Base-by-base conservation (phyloP, 2,329 filamentous ascomycete species). In the Stagonosporopsis tanaceti region DNA sequence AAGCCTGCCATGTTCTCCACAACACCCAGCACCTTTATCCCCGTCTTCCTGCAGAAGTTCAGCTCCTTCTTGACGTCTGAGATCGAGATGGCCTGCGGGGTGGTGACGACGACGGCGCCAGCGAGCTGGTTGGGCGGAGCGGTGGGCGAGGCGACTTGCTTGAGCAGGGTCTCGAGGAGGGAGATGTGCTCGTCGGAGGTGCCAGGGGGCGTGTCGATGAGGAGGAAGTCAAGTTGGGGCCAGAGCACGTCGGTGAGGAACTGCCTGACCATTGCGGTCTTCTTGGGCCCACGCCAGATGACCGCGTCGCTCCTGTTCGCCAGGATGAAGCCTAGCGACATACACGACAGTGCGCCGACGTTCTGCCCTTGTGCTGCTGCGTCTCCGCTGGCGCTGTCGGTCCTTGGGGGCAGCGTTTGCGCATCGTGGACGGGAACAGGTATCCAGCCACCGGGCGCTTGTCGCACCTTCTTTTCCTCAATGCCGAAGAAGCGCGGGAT, bases 141-240 rank as follows among this genome's bases (percentile, higher is more conserved):
- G 53, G 48, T 20, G 14, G 54, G 54, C 6, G 20, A 39, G 7
- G 54, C 44, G 0, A 71, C 73, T 24, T 70, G 67, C 45, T 76
- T 75, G 57, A 94, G 81, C 0, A 97, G 83, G 0, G 76, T 95
- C 76, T 98, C 94, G 6, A 93, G 92, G 1, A 97, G 87, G 0
- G 93, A 95, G 46, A 99, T 98, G 75, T 98, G 95, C 78, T 99
- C 95, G 77, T 99, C 95, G 59, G 91, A 95, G 2, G 95, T 99
- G 2, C 95, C 95, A 0, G 95, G 95, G 12, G 95, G 95, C 3
- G 95, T 99, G 77, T 99, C 95, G 71, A 99, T 92, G 57, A 99
- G 85, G 0, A 99, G 83, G 72, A 92, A 98, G 75, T 98, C 94
- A n/a, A 92, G 86, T 51, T 87, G 85, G 0, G 82, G 85, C 95